These are phyloP conservation scores for Sambucus nigra DNA, from an alignment of 129 eudicot genomes.

Conservation along the genomic window DNA sequence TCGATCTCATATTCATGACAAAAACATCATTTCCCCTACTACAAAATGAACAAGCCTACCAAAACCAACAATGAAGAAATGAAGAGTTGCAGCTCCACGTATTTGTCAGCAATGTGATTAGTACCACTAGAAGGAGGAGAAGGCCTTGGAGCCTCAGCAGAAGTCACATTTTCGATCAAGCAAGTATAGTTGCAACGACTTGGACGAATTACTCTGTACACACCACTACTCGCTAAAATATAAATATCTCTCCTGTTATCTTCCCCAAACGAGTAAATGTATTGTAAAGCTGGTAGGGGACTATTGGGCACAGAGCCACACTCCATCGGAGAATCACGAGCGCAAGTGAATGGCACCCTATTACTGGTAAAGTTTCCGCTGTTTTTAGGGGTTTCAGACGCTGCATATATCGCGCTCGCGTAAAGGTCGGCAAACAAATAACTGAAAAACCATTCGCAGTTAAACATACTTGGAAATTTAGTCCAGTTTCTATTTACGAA, in stretches of 20 bases:
- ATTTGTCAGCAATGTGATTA: conserved; percentile 14
- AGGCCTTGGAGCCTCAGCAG: conserved; percentile 16
- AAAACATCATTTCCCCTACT: neutral
- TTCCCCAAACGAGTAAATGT: conserved; percentile 64
- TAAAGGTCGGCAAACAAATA: conserved; percentile 78
- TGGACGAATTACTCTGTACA: conserved; percentile 75
- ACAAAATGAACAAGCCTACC: conserved; percentile 14
- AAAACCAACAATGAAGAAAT: conserved; percentile 28
- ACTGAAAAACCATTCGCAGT: conserved; percentile 26
- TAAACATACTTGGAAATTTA: neutral
- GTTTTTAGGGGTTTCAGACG: conserved; percentile 51
- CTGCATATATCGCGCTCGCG: conserved; percentile 61
- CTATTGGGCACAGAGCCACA: conserved; percentile 52
- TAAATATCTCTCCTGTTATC: conserved; percentile 62
- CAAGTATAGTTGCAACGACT: conserved; percentile 78
- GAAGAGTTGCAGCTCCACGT: conserved; percentile 12
- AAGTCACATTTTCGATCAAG: conserved; percentile 43
- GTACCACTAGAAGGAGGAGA: conserved; percentile 36
- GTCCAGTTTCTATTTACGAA: neutral
- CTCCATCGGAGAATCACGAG: conserved; percentile 52
- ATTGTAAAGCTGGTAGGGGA: conserved; percentile 51
- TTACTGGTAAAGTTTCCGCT: conserved; percentile 70
- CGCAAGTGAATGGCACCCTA: conserved; percentile 63
- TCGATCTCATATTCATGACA: too few species aligned
- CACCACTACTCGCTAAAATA: conserved; percentile 54